Evolutionary conservation across 2,329 filamentous ascomycete genomes (phyloP).

Genomic region (Lachnellula suecica): DNA sequence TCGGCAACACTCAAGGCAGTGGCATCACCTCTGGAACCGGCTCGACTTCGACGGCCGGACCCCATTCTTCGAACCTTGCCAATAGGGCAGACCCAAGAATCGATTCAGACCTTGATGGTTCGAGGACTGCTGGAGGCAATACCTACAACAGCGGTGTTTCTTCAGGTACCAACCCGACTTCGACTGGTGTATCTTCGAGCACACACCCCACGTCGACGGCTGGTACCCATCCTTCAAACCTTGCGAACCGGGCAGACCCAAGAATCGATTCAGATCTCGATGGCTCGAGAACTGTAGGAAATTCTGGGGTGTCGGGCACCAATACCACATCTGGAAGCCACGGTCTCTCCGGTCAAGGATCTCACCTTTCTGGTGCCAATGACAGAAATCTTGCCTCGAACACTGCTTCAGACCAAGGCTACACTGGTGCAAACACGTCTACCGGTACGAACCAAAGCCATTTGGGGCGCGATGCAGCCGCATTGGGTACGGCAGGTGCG

Average conservation of each 20-base stretch:
- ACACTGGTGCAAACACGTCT: neutral
- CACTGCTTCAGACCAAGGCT: neutral
- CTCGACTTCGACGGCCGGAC: constrained; percentile 30
- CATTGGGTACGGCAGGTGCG: constrained; percentile 10
- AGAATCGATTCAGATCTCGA: constrained; percentile 49
- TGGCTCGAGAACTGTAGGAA: constrained; percentile 48
- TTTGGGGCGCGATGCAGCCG: constrained; percentile 13
- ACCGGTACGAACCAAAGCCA: constrained; percentile 7
- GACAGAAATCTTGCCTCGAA: neutral
- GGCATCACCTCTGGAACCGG: constrained; percentile 10
- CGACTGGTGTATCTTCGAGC: too few relatives aligned
- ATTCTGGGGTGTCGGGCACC: neutral
- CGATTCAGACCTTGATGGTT: constrained; percentile 43
- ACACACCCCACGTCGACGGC: constrained; percentile 13
- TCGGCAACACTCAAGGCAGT: neutral
- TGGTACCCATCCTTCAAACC: constrained; percentile 31
- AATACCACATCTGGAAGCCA: neutral
- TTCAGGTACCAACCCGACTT: neutral
- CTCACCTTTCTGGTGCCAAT: neutral
- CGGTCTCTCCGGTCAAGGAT: neutral
- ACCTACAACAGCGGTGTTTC: neutral
- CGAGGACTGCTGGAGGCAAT: neutral
- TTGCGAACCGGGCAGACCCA: constrained; percentile 48
- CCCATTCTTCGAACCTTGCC: constrained; percentile 29
- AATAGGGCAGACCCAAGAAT: constrained; percentile 51